These are phyloP conservation scores for Mucuna pruriens DNA, from an alignment of 306 rosid species.

Conservation along the genomic window DNA sequence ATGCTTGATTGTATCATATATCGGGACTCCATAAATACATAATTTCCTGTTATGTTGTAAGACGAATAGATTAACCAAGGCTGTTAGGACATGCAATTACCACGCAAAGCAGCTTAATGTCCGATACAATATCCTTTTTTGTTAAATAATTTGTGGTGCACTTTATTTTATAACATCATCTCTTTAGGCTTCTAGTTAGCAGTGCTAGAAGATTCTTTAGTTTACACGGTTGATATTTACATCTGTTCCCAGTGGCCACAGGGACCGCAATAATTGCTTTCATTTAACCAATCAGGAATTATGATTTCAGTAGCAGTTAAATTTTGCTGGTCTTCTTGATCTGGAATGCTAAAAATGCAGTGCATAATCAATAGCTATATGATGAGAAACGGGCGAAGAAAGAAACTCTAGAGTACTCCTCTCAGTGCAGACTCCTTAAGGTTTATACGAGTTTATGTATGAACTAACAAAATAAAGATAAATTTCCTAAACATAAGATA, in stretches of 20 bases:
- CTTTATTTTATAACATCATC: background rate
- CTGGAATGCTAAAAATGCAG: background rate
- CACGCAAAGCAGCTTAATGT: background rate
- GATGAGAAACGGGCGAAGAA: background rate
- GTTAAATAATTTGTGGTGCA: background rate
- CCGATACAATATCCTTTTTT: background rate
- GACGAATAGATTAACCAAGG: background rate
- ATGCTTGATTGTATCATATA: conserved; percentile 16
- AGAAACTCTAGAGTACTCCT: background rate
- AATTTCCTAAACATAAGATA: background rate
- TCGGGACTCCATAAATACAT: conserved; percentile 43
- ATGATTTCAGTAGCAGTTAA: background rate
- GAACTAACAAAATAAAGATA: background rate
- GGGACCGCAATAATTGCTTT: background rate
- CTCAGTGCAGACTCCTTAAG: background rate
- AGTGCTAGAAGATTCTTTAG: background rate
- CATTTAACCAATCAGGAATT: background rate
- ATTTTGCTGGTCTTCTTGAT: background rate
- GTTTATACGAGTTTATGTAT: background rate
- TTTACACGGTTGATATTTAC: background rate
- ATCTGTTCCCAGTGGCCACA: background rate
- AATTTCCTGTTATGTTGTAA: background rate
- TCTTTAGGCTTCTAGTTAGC: background rate
- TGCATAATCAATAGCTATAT: background rate
- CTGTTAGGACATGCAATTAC: background rate